Conservation (phyloP, 306 rosid species). For the Inga laurina region DNA sequence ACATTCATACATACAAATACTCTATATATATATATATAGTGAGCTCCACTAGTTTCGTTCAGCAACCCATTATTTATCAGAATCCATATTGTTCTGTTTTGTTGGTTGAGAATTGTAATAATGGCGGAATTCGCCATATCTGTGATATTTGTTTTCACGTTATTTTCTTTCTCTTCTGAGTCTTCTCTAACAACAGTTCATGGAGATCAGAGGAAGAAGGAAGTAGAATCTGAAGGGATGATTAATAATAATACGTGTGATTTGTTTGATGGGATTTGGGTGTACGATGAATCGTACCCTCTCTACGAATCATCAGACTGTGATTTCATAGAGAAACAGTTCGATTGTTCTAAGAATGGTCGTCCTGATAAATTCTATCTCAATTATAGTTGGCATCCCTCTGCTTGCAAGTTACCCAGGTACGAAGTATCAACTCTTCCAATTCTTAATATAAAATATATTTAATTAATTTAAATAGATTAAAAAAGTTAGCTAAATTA, state of each 20-base stretch:
- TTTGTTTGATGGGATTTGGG: slow-evolving; percentile 64
- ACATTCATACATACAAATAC: neutral
- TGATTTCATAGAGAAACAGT: slow-evolving; percentile 58
- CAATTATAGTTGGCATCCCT: slow-evolving; percentile 77
- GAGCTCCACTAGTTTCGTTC: neutral
- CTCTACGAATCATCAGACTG: slow-evolving; percentile 56
- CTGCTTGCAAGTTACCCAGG: slow-evolving; percentile 67
- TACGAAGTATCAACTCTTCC: neutral
- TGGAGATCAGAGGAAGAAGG: slow-evolving; percentile 12
- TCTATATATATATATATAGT: neutral
- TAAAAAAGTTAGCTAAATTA: no score
- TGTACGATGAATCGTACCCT: slow-evolving; percentile 58
- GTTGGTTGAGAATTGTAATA: neutral
- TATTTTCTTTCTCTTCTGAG: neutral
- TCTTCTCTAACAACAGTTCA: neutral
- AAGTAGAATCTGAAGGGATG: no score
- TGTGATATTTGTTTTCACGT: neutral
- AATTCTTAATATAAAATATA: no score
- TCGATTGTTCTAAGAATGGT: slow-evolving; percentile 62
- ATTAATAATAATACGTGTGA: slow-evolving; percentile 38
- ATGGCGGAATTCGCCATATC: slow-evolving; percentile 38
- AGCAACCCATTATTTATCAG: neutral
- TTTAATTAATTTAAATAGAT: no score
- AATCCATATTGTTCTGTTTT: neutral
- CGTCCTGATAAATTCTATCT: slow-evolving; percentile 70